Percentiles rank a stretch among this genome's conserved stretches.
phyloP scores from a whole-genome alignment of 1,284 basidiomycete species.

The Rhodotorula sp. region DNA sequence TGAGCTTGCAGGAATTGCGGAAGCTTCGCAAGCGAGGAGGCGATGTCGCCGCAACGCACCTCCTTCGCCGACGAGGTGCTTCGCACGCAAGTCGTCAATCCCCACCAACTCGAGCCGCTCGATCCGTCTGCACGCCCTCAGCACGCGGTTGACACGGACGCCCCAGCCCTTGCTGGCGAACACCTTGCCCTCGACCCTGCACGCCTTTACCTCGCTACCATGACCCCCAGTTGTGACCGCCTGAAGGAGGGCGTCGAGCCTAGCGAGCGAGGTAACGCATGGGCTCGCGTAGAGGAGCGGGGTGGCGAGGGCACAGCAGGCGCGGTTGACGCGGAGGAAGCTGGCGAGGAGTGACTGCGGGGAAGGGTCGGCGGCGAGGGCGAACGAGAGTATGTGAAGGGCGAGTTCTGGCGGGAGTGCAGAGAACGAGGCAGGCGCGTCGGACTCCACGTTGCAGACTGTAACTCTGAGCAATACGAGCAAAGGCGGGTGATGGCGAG shows the following conservation, averaged over 20 bases:
- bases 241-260: slow-evolving; percentile 13
- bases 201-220: not conserved
- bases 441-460: not conserved
- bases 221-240: not conserved
- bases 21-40: not conserved
- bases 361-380: not conserved
- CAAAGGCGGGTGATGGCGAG: too few relatives aligned
- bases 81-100: slow-evolving; percentile 32
- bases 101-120: slow-evolving; percentile 17
- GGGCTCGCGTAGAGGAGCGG: slow-evolving; percentile 10
- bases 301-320: slow-evolving; percentile 1
- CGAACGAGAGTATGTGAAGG: slow-evolving; percentile 13
- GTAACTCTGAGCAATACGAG: not conserved
- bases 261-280: slow-evolving; percentile 4
- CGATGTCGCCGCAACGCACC: slow-evolving; percentile 7
- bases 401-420: slow-evolving; percentile 21
- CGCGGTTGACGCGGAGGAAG: slow-evolving; percentile 13
- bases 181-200: slow-evolving; percentile 16
- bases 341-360: not conserved
- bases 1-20: too few relatives aligned
- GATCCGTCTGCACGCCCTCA: not conserved
- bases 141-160: not conserved
- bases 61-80: slow-evolving; percentile 19
- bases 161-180: slow-evolving; percentile 30
- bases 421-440: not conserved